These are phyloP conservation scores for Pistacia atlantica DNA, from an alignment of 345 rosid genomes.

Conservation along the genomic window DNA sequence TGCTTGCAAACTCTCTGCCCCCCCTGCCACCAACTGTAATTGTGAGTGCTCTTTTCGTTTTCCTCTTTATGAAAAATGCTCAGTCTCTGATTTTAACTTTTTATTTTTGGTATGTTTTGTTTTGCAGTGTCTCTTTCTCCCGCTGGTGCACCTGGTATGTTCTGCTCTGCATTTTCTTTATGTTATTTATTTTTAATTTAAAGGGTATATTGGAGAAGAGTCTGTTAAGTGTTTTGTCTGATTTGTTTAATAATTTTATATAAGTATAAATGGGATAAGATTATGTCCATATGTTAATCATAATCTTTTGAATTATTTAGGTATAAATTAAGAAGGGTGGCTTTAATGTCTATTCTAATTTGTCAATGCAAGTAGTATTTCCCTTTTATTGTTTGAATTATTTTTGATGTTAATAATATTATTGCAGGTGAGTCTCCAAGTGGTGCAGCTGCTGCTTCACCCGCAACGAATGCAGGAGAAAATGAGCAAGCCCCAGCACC, in stretches of 20 bases:
- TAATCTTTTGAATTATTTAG: neutral
- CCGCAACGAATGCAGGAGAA: constrained; percentile 12
- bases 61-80: too few species aligned
- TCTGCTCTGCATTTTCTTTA: constrained; percentile 11
- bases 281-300: too few species aligned
- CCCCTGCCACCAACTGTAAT: constrained; percentile 63
- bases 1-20: constrained; percentile 76
- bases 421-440: constrained; percentile 33
- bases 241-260: too few species aligned
- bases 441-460: constrained; percentile 17
- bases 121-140: constrained; percentile 52
- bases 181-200: neutral
- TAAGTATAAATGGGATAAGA: too few species aligned
- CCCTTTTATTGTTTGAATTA: too few species aligned
- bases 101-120: constrained; percentile 14
- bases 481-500: constrained; percentile 32
- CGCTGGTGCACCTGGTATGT: constrained; percentile 46
- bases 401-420: neutral
- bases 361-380: too few species aligned
- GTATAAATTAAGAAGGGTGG: neutral
- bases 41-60: constrained; percentile 39
- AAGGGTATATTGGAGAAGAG: too few species aligned
- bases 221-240: too few species aligned
- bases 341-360: too few species aligned
- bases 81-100: too few species aligned